Evolutionary conservation across 1,284 basidiomycete species (phyloP).

Genomic region (Schizophyllum amplum): DNA sequence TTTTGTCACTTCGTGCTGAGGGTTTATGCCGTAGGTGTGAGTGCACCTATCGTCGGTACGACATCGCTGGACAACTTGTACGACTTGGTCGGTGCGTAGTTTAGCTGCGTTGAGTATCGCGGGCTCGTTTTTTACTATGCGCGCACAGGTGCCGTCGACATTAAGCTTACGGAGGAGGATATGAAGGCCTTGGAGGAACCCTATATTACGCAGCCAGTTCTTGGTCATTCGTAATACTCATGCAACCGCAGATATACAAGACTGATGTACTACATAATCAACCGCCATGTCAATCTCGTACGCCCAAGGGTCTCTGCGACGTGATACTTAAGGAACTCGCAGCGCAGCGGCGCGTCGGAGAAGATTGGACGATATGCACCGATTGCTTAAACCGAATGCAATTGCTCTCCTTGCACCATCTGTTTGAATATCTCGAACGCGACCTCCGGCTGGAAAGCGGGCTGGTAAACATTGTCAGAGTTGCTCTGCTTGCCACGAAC

Average conservation of each 20-base stretch:
- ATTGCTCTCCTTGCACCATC: conserved; percentile 37
- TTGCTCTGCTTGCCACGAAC: background rate
- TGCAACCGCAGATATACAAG: no score
- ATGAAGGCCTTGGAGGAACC: conserved; percentile 39
- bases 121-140: background rate
- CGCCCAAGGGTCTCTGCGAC: no score
- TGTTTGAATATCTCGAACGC: conserved; percentile 52
- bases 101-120: background rate
- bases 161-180: conserved; percentile 45
- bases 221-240: conserved; percentile 25
- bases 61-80: conserved; percentile 44
- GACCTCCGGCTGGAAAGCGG: conserved; percentile 50
- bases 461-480: conserved; percentile 22
- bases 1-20: no score
- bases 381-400: conserved; percentile 40
- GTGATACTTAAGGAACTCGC: no score
- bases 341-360: no score
- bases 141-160: conserved; percentile 18
- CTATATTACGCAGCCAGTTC: conserved; percentile 31
- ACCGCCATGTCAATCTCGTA: no score
- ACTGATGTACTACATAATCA: no score
- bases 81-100: conserved; percentile 37
- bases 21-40: no score
- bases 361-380: background rate
- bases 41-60: conserved; percentile 50